Conservation (phyloP, 768 basidiomycete genomes). For the Butyriboletus loyo region DNA sequence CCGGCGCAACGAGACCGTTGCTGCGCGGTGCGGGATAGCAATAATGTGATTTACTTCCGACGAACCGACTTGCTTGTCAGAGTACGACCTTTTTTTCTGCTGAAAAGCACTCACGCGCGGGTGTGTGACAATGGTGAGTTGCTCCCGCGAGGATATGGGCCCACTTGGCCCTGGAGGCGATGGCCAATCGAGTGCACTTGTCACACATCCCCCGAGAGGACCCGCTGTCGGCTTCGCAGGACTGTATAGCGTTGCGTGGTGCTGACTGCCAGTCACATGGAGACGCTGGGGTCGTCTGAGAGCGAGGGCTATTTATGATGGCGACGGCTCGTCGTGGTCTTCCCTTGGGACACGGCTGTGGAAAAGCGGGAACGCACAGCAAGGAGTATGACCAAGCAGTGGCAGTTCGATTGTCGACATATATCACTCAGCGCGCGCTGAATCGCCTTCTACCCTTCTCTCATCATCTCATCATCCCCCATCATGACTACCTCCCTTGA, state of each 20-base stretch:
- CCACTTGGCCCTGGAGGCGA: neutral
- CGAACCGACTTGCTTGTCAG: neutral
- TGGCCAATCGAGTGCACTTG: neutral
- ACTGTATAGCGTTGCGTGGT: neutral
- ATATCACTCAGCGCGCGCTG: constrained; percentile 17
- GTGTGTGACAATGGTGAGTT: neutral
- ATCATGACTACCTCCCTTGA: constrained; percentile 81
- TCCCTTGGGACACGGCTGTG: constrained; percentile 14
- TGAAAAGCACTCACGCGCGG: neutral
- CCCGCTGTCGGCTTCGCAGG: constrained; percentile 8
- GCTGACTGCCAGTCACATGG: neutral
- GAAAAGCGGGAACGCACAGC: constrained; percentile 6
- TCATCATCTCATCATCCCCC: constrained; percentile 27
- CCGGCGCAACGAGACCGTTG: no score
- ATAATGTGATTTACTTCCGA: neutral
- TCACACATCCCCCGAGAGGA: constrained; percentile 15
- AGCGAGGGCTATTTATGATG: constrained; percentile 10
- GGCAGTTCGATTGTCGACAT: constrained; percentile 11
- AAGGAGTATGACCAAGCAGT: constrained; percentile 17
- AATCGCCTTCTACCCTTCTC: neutral
- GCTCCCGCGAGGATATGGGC: neutral
- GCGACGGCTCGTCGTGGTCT: constrained; percentile 1
- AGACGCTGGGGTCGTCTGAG: constrained; percentile 1
- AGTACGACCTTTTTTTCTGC: neutral
- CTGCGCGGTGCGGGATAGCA: neutral